These are phyloP conservation scores for Cadophora gregata DNA, from an alignment of 2,329 filamentous ascomycete genomes.

Conservation along the genomic window DNA sequence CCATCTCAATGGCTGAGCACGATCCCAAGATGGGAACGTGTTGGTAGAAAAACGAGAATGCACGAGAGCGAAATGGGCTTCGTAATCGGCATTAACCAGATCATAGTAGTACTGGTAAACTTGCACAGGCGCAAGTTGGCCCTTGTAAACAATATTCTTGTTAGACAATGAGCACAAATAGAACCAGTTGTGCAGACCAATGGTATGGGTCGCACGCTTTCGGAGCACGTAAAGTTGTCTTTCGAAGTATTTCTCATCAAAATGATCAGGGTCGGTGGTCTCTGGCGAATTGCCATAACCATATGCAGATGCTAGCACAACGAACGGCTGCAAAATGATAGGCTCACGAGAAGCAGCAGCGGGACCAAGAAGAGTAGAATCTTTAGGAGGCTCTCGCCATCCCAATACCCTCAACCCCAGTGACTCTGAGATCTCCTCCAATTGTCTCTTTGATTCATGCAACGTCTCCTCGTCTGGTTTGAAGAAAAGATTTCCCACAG, in stretches of 20 bases:
- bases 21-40: constrained; percentile 98
- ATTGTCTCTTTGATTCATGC: constrained; percentile 87
- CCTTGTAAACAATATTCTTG: constrained; percentile 99
- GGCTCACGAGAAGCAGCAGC: constrained; percentile 94
- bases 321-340: constrained; percentile 92
- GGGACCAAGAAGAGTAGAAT: constrained; percentile 90
- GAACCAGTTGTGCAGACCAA: constrained; percentile 98
- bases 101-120: constrained; percentile 99
- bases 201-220: constrained; percentile 93
- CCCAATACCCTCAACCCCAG: constrained; percentile 89
- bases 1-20: constrained; percentile 94
- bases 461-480: constrained; percentile 92
- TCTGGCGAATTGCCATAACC: constrained; percentile 81
- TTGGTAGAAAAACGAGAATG: constrained; percentile 98
- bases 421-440: constrained; percentile 91
- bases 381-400: constrained; percentile 94
- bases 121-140: constrained; percentile 90
- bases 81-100: constrained; percentile 94
- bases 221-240: constrained; percentile 91
- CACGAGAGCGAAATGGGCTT: constrained; percentile 94
- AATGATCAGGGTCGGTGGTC: constrained; percentile 76
- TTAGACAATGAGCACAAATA: constrained; percentile 94
- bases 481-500: constrained; percentile 97
- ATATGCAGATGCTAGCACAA: constrained; percentile 86
- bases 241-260: constrained; percentile 88